Conservation (phyloP, 2,329 filamentous ascomycete species). For the Teratosphaeria pseudoeucalypti region DNA sequence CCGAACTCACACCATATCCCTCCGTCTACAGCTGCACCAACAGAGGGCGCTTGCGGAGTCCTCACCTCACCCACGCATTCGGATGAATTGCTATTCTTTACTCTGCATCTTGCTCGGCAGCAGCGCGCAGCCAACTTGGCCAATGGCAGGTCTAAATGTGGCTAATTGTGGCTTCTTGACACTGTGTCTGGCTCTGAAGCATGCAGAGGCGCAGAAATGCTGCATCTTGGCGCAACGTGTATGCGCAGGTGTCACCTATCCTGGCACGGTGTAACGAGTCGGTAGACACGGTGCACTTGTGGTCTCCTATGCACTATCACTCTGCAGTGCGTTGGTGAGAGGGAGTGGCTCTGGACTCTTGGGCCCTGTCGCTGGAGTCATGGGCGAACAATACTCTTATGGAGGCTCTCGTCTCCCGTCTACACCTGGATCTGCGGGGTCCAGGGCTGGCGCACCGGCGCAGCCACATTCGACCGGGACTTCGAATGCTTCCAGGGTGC, state of each 20-base stretch:
- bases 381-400: constrained; percentile 22
- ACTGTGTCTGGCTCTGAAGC: neutral
- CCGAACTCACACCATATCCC: neutral
- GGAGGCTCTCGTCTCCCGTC: constrained; percentile 17
- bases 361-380: neutral
- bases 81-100: neutral
- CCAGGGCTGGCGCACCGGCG: constrained; percentile 11
- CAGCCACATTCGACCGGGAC: constrained; percentile 33
- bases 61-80: neutral
- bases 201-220: neutral
- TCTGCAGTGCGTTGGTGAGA: neutral
- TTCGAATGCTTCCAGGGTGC: constrained; percentile 28
- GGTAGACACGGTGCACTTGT: neutral
- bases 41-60: neutral
- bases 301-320: constrained; percentile 1
- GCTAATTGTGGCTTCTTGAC: neutral
- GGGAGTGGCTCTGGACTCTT: neutral
- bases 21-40: neutral
- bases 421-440: constrained; percentile 10
- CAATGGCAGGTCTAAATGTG: constrained; percentile 1
- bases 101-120: neutral
- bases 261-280: constrained; percentile 2
- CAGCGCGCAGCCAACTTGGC: neutral
- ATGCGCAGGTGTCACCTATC: neutral
- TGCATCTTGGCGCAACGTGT: no score